Conservation (phyloP, 2,329 filamentous ascomycete genomes). For the Pseudogymnoascus sp. region DNA sequence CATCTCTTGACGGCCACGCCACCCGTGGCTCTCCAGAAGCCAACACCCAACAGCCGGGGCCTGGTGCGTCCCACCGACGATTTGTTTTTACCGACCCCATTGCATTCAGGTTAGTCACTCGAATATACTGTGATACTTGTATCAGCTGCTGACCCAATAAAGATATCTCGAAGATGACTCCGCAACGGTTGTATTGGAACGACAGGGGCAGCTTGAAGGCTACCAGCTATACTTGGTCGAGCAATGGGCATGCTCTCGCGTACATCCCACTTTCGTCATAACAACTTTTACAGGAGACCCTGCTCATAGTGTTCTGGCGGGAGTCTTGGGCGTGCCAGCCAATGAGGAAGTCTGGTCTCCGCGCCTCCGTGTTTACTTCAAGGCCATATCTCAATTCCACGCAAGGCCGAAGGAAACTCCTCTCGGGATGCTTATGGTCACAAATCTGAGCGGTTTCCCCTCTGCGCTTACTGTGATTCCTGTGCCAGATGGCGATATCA, state of each 20-base stretch:
- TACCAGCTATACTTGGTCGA: conserved; percentile 94
- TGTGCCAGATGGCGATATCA: conserved; percentile 79
- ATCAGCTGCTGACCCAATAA: conserved; percentile 12
- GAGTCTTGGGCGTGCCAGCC: conserved; percentile 72
- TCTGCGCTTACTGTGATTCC: conserved; percentile 87
- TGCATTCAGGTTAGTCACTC: conserved; percentile 43
- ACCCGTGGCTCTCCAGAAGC: conserved; percentile 10
- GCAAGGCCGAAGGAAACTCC: conserved; percentile 75
- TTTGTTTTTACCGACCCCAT: conserved; percentile 61
- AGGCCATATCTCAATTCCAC: conserved; percentile 76
- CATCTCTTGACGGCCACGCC: conserved; percentile 8
- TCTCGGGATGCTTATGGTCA: conserved; percentile 83
- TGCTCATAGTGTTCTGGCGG: conserved; percentile 68
- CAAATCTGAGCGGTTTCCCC: conserved; percentile 86
- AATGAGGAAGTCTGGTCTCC: conserved; percentile 76
- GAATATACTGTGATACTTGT: not conserved
- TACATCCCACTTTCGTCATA: conserved; percentile 84
- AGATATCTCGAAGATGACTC: conserved; percentile 82
- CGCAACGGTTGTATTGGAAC: conserved; percentile 66
- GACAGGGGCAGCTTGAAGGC: conserved; percentile 62
- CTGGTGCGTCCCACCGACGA: conserved; percentile 32
- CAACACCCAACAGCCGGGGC: not conserved
- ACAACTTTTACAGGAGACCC: conserved; percentile 87
- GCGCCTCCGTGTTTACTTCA: conserved; percentile 74
- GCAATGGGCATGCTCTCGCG: conserved; percentile 92